Base-by-base conservation (phyloP, 345 rosid species). In the Hibiscus mutabilis region DNA sequence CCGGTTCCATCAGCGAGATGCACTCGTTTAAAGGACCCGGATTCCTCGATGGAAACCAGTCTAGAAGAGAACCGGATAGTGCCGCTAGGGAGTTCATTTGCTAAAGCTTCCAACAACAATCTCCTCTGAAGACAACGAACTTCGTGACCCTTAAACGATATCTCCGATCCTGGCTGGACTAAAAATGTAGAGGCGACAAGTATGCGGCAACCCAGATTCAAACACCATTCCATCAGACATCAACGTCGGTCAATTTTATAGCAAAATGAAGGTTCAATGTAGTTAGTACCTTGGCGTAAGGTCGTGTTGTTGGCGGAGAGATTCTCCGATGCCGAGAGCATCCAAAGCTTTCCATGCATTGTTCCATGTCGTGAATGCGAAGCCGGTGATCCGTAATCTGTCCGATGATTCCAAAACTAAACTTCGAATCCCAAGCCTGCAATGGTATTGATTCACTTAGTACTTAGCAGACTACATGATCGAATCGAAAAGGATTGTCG, bases 281-380 rank as follows among this genome's bases (percentile, higher is more conserved):
- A 33, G 49, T 35, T 60, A 22, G 13, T 44, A 71, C 74, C 74
- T 35, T 10, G 66, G 49, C 2, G 11, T 18, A 4, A 35, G 74
- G 37, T 27, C 24, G 72, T 88, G 92, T 31, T 76, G 81, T 58
- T 14, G 56, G 3, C 90, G 90, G 31, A 89, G 70, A 9, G 76
- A 72, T 27, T 88, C 72, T 13, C 84, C 85, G 3, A 90, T 66
- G 64, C 91, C 91, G 16, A 85, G 51, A 60, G 83, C 89, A 68
- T 88, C 97, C 76, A 89, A 75, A 63, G 93, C 93, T 75, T 72
- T 89, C 96, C 93, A 88, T 61, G 88, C 96, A 63, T 91, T 91
- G 40, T 73, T 58, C 90, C 88, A 92, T 40, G 58, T 77, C 0
- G 81, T 19, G 3, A 90, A 47, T 2, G 91, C 90, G 68, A 87